Percentiles rank a stretch among this genome's conserved stretches.
Evolutionary conservation across 2,329 filamentous ascomycete species (phyloP).

Genomic region (Fusarium ambrosium): DNA sequence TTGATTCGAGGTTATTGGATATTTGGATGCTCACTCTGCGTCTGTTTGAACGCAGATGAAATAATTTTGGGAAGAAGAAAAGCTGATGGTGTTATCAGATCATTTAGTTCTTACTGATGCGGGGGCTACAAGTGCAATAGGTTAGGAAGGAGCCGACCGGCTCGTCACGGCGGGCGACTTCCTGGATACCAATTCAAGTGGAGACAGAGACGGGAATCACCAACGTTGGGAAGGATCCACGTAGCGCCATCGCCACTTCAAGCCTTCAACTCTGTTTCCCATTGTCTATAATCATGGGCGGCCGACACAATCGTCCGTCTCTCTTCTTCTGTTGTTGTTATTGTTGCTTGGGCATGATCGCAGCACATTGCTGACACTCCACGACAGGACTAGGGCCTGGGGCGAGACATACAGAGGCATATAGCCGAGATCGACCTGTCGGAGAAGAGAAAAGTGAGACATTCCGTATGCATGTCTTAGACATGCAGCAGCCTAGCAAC

Average conservation of each 20-base stretch:
- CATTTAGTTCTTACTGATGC: slow-evolving; percentile 20
- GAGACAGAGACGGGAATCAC: neutral
- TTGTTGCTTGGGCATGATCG: neutral
- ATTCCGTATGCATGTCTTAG: slow-evolving; percentile 52
- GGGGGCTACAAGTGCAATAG: slow-evolving; percentile 6
- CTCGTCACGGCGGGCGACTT: slow-evolving; percentile 4
- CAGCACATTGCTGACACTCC: slow-evolving; percentile 26
- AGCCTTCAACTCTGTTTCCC: neutral
- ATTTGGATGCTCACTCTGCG: slow-evolving; percentile 8
- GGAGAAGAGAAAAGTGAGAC: slow-evolving; percentile 54
- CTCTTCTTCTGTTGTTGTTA: neutral
- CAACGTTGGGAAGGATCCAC: slow-evolving; percentile 13
- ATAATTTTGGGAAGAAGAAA: neutral
- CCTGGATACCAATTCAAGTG: slow-evolving; percentile 7
- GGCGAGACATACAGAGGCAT: slow-evolving; percentile 37
- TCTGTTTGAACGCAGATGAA: slow-evolving; percentile 9
- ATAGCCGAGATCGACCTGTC: slow-evolving; percentile 51
- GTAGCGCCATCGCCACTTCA: slow-evolving; percentile 6
- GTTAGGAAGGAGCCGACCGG: slow-evolving; percentile 21
- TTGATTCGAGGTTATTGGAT: slow-evolving; percentile 31
- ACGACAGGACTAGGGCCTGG: slow-evolving; percentile 26
- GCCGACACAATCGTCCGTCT: neutral
- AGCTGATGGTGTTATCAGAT: slow-evolving; percentile 24
- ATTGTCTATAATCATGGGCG: neutral
- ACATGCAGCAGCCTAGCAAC: slow-evolving; percentile 49